phyloP scores from a whole-genome alignment of 2,329 filamentous ascomycete genomes.

The Monosporascus ibericus region DNA sequence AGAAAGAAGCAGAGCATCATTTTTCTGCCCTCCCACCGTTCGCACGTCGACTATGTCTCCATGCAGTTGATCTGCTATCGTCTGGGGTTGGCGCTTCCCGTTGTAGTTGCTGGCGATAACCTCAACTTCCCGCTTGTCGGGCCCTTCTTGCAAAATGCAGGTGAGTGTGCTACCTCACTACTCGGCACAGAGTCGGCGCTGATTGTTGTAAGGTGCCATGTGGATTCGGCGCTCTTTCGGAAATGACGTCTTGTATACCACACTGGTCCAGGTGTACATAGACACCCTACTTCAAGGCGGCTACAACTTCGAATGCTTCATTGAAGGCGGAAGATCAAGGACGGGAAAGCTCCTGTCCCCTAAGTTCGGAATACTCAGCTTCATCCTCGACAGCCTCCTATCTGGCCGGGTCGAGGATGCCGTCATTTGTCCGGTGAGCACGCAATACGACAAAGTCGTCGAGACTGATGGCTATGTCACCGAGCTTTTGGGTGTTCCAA shows the following conservation, averaged over 20 bases:
- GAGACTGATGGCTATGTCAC: constrained; percentile 96
- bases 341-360: constrained; percentile 91
- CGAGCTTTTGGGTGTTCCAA: constrained; percentile 87
- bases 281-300: constrained; percentile 86
- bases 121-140: constrained; percentile 90
- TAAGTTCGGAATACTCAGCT: constrained; percentile 92
- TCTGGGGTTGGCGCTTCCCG: constrained; percentile 79
- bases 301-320: constrained; percentile 95
- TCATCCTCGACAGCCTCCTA: constrained; percentile 83
- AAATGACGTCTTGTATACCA: constrained; percentile 82
- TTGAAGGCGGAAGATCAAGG: constrained; percentile 86
- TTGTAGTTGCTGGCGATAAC: constrained; percentile 93
- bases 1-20: constrained; percentile 92
- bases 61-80: constrained; percentile 94
- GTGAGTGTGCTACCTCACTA: constrained; percentile 27
- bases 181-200: constrained; percentile 5
- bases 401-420: constrained; percentile 85
- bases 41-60: constrained; percentile 93
- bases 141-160: constrained; percentile 87
- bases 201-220: constrained; percentile 55
- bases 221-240: constrained; percentile 92
- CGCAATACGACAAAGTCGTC: constrained; percentile 98
- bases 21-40: constrained; percentile 89
- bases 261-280: constrained; percentile 93
- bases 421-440: constrained; percentile 91